These are phyloP conservation scores for Rhodotorula babjevae DNA, from an alignment of 768 basidiomycete species.

Conservation along the genomic window DNA sequence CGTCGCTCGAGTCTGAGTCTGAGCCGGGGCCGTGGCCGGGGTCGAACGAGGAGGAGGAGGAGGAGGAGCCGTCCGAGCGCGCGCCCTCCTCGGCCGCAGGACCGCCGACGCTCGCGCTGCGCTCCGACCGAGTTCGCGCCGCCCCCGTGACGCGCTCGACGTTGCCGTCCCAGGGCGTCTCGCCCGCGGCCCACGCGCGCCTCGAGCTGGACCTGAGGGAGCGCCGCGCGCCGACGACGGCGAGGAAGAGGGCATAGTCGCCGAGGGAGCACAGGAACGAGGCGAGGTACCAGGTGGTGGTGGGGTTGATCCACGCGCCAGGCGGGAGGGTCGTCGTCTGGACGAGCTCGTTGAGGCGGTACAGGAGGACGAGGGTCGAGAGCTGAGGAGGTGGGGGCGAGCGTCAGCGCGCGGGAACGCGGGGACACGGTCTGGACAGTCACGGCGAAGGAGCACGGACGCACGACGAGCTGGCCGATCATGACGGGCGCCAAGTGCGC, in stretches of 20 bases:
- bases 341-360: constrained; percentile 34
- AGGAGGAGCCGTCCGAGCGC: not conserved
- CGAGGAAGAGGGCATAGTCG: constrained; percentile 25
- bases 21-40: no score
- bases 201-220: not conserved
- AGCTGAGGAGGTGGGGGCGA: not conserved
- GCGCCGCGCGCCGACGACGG: constrained; percentile 19
- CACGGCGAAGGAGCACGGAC: not conserved
- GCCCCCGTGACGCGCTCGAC: constrained; percentile 9
- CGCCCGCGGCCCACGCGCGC: not conserved
- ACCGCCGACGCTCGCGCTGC: not conserved
- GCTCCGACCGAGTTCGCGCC: not conserved
- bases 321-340: not conserved
- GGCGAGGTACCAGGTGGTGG: constrained; percentile 15
- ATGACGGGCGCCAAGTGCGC: constrained; percentile 1
- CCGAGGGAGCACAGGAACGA: constrained; percentile 19
- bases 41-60: no score
- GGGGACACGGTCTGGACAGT: no score
- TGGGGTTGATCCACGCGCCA: not conserved
- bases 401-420: no score
- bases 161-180: constrained; percentile 16
- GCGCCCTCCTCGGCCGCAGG: not conserved
- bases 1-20: not conserved
- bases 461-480: constrained; percentile 17
- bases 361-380: constrained; percentile 31